phyloP scores from a whole-genome alignment of 1,284 basidiomycete genomes.

The Ceratobasidium sp. region DNA sequence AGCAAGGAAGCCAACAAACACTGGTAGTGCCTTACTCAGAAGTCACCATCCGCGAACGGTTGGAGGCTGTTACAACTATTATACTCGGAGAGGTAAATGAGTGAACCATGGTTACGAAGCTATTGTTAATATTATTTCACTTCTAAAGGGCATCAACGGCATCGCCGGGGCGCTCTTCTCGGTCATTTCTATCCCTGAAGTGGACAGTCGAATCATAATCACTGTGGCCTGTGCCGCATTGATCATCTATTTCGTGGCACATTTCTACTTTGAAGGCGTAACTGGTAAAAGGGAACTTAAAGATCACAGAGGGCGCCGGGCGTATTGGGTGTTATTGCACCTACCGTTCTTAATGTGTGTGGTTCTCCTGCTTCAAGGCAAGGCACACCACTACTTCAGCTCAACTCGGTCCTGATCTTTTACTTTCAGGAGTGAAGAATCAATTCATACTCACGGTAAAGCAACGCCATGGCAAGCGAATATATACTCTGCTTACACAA shows the following conservation, averaged over 20 bases:
- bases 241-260: constrained; percentile 25
- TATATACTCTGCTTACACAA: too few relatives aligned
- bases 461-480: too few relatives aligned
- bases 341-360: constrained; percentile 4
- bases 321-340: constrained; percentile 22
- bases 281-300: neutral
- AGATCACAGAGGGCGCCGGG: neutral
- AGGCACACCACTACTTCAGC: neutral
- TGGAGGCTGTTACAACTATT: constrained; percentile 30
- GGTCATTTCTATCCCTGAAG: neutral
- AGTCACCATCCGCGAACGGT: neutral
- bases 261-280: constrained; percentile 29
- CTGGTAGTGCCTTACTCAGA: constrained; percentile 23
- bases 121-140: neutral
- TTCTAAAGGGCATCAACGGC: constrained; percentile 25
- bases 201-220: constrained; percentile 5
- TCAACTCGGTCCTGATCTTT: too few relatives aligned
- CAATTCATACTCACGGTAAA: constrained; percentile 33
- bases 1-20: neutral
- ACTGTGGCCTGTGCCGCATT: constrained; percentile 24
- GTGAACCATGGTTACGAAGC: too few relatives aligned
- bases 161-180: constrained; percentile 20
- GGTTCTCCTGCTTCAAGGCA: constrained; percentile 16
- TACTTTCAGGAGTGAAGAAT: constrained; percentile 11
- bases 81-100: constrained; percentile 26